Evolutionary conservation across 306 rosid genomes (phyloP), one percentile per base, ranked within the genome.

Genomic region (Fragaria iinumae): DNA sequence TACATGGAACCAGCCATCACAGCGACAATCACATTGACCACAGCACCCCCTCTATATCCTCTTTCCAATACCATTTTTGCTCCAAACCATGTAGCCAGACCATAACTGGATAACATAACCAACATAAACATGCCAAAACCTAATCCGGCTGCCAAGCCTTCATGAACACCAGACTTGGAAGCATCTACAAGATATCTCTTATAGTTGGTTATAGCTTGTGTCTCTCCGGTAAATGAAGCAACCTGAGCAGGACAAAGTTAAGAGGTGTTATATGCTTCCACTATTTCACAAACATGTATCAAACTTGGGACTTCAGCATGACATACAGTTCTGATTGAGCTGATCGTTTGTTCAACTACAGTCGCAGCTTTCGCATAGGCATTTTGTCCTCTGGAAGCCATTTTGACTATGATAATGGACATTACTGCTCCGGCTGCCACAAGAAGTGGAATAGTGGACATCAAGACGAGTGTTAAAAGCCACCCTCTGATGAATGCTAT

Each of bases 311-410:
- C 29, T 17, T 41, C 45, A 41, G 45, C 63, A 56, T 71, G 77
- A 86, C 86, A 21, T 90, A 93, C 95, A 0, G 96, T 93, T 89
- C 93, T 87, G 59, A 93, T 93, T n/a, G 98, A 90, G 68, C 98
- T 92, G 71, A 93, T 88, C 45, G 96, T 89, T 76, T 93, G 98
- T 77, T 93, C 96, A 82, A 89, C 98, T 7, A 91, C 76, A 77
- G 81, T 93, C 36, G 96, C 90, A 44, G 96, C 96, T 82, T 88
- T 88, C 8, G 86, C 95, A 80, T 89, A 91, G 73, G 98, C 96
- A 8, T 72, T 68, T 83, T 91, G 98, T 57, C 95, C 95, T 21
- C 56, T 79, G 29, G 96, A 75, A 34, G 98, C 88, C 86, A 80
- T 85, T 74, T 67, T 88, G 67, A 88, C 76, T 45, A 88, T 80